Evolutionary conservation across 495 filamentous ascomycete genomes (phyloP).

Genomic region (Penicillium paxilli): DNA sequence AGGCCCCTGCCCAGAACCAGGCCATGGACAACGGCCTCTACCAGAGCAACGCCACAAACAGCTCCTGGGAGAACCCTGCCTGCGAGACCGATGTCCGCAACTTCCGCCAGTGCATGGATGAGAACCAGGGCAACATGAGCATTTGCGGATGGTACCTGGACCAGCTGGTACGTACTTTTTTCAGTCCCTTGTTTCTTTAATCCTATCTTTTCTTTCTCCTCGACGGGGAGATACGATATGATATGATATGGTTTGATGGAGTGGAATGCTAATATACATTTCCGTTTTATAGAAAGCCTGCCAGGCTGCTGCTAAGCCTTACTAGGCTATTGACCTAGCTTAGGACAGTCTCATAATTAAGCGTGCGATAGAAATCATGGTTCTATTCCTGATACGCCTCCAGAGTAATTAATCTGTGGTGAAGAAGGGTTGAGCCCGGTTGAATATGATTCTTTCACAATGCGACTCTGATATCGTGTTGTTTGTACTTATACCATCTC

Average conservation of each 20-base stretch:
- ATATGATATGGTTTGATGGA: too few relatives aligned
- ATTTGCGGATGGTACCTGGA: constrained; percentile 98
- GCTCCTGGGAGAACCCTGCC: constrained; percentile 49
- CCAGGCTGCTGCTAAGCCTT: constrained; percentile 84
- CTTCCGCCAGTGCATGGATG: constrained; percentile 95
- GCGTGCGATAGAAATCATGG: constrained; percentile 4
- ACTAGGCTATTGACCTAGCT: constrained; percentile 50
- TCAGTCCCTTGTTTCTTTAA: too few relatives aligned
- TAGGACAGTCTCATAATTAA: background rate
- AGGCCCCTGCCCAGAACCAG: constrained; percentile 38
- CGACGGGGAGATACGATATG: background rate
- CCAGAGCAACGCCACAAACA: constrained; percentile 54
- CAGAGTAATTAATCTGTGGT: background rate
- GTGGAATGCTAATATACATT: background rate
- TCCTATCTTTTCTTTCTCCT: background rate
- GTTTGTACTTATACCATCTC: constrained; percentile 34
- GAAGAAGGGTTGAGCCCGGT: background rate
- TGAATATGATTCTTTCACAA: constrained; percentile 18
- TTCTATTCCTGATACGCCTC: constrained; percentile 2
- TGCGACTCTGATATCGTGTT: constrained; percentile 20
- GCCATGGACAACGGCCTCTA: constrained; percentile 51
- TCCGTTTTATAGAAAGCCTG: constrained; percentile 73
- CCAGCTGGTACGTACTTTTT: constrained; percentile 63
- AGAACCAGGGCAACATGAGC: constrained; percentile 88
- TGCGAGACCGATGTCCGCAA: constrained; percentile 77